phyloP scores from a whole-genome alignment of 2,329 filamentous ascomycete species.

The Sporothrix sp. region DNA sequence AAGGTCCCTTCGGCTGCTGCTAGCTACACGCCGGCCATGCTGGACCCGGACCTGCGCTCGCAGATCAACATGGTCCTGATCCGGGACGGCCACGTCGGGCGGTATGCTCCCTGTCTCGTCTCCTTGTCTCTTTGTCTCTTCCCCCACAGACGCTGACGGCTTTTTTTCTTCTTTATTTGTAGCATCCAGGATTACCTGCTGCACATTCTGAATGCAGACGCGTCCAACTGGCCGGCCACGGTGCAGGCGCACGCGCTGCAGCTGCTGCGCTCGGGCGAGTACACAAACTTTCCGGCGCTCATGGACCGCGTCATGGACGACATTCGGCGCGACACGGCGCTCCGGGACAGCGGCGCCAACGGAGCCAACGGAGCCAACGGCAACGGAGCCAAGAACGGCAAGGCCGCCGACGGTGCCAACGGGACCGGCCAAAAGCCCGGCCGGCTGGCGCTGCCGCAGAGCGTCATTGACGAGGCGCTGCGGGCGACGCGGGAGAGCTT shows the following conservation, averaged over 20 bases:
- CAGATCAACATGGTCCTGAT: conserved; percentile 52
- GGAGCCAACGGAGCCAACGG: background rate
- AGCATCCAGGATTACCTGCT: conserved; percentile 57
- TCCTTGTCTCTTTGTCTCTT: conserved; percentile 7
- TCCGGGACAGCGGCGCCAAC: background rate
- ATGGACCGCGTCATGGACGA: conserved; percentile 53
- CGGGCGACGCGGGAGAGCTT: conserved; percentile 49
- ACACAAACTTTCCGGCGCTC: conserved; percentile 50
- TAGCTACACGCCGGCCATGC: conserved; percentile 49
- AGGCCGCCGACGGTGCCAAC: conserved; percentile 24
- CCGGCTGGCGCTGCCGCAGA: conserved; percentile 45
- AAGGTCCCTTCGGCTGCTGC: conserved; percentile 52
- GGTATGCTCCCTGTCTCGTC: conserved; percentile 31
- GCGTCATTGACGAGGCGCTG: conserved; percentile 54
- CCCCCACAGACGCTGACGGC: too few relatives aligned
- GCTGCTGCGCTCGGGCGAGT: conserved; percentile 51
- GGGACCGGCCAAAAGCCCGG: background rate
- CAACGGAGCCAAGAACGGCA: background rate
- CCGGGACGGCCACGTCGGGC: conserved; percentile 48
- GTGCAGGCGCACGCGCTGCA: conserved; percentile 50
- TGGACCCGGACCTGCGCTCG: conserved; percentile 52
- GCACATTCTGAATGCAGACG: conserved; percentile 49
- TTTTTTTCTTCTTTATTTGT: conserved; percentile 12
- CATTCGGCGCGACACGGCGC: conserved; percentile 40
- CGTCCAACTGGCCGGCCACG: conserved; percentile 52